Percentiles rank a stretch among this genome's conserved stretches.
Evolutionary conservation across 148 eudicot genomes (phyloP).

Genomic region (Dysphania ambrosioides): DNA sequence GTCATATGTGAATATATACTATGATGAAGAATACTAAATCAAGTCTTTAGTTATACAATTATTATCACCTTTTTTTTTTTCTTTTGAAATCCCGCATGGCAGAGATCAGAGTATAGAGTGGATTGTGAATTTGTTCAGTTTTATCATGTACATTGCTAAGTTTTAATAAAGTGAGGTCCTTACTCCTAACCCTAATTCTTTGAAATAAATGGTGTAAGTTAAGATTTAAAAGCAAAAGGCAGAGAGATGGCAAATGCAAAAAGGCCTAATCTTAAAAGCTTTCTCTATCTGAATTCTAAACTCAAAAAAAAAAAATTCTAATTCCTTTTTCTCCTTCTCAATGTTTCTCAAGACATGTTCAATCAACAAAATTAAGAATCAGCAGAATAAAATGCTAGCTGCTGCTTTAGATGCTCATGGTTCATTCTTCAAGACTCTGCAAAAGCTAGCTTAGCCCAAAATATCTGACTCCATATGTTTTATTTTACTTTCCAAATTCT

Average conservation of each 20-base stretch:
- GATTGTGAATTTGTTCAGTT: neutral
- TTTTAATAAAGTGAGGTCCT: neutral
- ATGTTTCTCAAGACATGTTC: neutral
- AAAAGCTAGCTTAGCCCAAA: conserved; percentile 1
- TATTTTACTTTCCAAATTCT: neutral
- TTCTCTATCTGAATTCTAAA: neutral
- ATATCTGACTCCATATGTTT: neutral
- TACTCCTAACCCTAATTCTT: too few relatives aligned
- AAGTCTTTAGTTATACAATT: neutral
- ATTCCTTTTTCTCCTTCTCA: neutral
- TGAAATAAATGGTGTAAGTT: conserved; percentile 6
- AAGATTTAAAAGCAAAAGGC: conserved; percentile 9
- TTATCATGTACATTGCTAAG: neutral
- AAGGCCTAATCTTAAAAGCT: neutral
- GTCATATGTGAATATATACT: too few relatives aligned
- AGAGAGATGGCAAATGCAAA: neutral
- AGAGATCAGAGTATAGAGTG: neutral
- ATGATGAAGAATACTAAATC: neutral
- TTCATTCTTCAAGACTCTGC: conserved; percentile 27
- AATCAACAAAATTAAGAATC: conserved; percentile 21
- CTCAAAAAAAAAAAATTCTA: too few relatives aligned
- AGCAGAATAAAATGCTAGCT: neutral
- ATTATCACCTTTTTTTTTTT: too few relatives aligned
- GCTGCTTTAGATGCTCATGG: conserved; percentile 15
- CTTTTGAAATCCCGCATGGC: neutral